Percentiles rank a stretch among this genome's conserved stretches.
Evolutionary conservation across 1,284 basidiomycete genomes (phyloP).

Genomic region (Violaceomyces palustris): DNA sequence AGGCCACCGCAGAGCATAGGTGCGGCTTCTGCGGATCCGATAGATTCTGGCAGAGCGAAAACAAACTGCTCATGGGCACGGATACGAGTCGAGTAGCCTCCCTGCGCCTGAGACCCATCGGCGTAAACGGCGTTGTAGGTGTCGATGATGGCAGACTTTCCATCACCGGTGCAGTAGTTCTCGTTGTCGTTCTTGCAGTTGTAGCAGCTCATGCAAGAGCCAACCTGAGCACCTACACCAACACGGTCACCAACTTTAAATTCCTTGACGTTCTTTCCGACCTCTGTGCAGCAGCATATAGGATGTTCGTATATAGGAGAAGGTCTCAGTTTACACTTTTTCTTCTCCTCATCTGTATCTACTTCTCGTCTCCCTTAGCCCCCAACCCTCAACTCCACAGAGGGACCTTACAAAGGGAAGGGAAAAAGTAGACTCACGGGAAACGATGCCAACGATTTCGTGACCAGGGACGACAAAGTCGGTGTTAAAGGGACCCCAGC

Average conservation of each 20-base stretch:
- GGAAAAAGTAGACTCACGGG: too few species aligned
- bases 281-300: conserved; percentile 17
- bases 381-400: too few species aligned
- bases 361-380: too few species aligned
- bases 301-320: background rate
- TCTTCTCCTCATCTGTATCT: too few species aligned
- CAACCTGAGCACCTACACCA: conserved; percentile 64
- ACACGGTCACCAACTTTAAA: conserved; percentile 64
- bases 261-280: conserved; percentile 57
- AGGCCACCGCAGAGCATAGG: conserved; percentile 63
- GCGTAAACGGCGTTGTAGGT: conserved; percentile 57
- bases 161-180: conserved; percentile 43
- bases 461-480: conserved; percentile 57
- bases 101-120: conserved; percentile 59
- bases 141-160: conserved; percentile 46
- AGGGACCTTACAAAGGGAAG: too few species aligned
- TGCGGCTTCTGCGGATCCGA: conserved; percentile 60
- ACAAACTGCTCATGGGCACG: conserved; percentile 67
- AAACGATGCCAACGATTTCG: conserved; percentile 65
- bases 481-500: conserved; percentile 44
- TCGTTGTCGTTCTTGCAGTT: conserved; percentile 56
- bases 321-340: too few species aligned
- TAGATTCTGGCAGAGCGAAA: conserved; percentile 64
- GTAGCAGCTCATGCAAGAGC: conserved; percentile 56
- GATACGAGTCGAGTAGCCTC: conserved; percentile 66